phyloP scores from a whole-genome alignment of 345 rosid genomes.

The Boechera stricta region DNA sequence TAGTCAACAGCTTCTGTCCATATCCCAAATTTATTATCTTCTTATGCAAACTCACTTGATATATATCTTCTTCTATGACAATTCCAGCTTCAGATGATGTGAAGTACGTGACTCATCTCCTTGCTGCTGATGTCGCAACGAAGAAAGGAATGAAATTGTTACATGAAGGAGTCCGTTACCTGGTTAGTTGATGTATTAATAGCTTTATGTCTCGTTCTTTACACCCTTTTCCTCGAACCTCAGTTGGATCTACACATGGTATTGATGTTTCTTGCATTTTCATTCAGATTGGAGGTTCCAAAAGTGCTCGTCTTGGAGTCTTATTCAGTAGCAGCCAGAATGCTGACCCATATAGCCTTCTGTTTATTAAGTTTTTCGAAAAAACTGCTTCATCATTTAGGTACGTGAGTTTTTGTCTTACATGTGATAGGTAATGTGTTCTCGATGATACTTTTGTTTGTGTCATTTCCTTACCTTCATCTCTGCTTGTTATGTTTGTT shows the following conservation, averaged over 20 bases:
- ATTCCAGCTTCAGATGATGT: constrained; percentile 79
- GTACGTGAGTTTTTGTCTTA: constrained; percentile 52
- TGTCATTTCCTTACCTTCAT: constrained; percentile 29
- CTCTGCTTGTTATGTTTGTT: constrained; percentile 31
- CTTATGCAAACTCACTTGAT: constrained; percentile 31
- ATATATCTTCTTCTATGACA: constrained; percentile 34
- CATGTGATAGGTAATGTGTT: constrained; percentile 31
- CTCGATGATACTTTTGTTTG: constrained; percentile 10
- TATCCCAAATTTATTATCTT: constrained; percentile 32
- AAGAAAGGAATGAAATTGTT: constrained; percentile 82
- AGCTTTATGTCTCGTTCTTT: constrained; percentile 24
- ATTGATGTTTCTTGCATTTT: constrained; percentile 44
- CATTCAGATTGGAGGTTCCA: constrained; percentile 80
- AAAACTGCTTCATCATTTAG: constrained; percentile 72
- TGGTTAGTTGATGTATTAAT: constrained; percentile 56
- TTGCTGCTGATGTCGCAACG: constrained; percentile 76
- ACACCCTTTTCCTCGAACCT: constrained; percentile 13
- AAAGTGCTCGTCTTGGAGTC: constrained; percentile 83
- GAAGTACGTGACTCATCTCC: constrained; percentile 97
- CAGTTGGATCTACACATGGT: constrained; percentile 22
- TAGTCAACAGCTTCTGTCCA: constrained; percentile 27
- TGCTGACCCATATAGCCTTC: constrained; percentile 60
- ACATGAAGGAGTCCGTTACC: constrained; percentile 83
- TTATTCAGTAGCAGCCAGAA: constrained; percentile 63
- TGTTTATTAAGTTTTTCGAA: constrained; percentile 72